phyloP scores from a whole-genome alignment of 805 yeast genomes.

The Barnettozyma californica region DNA sequence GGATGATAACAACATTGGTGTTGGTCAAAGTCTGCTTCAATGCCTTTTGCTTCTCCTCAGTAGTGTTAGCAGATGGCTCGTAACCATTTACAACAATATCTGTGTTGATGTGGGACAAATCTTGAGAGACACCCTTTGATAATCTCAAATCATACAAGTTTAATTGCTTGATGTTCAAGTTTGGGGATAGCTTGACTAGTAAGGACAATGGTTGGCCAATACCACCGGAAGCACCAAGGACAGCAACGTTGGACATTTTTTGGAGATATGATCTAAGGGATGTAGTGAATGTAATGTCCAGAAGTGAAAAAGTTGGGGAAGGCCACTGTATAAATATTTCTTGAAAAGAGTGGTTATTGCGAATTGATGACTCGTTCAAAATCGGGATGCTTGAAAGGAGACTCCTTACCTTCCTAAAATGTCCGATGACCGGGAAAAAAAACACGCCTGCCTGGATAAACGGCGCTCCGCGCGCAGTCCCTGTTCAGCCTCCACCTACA shows the following conservation, averaged over 20 bases:
- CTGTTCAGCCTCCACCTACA: not conserved
- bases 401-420: not conserved
- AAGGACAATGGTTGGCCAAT: conserved; percentile 91
- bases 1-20: conserved; percentile 47
- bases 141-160: conserved; percentile 82
- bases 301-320: conserved; percentile 2
- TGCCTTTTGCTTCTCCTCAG: conserved; percentile 41
- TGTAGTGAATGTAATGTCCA: not conserved
- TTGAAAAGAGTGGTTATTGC: not conserved
- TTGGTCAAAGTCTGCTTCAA: conserved; percentile 28
- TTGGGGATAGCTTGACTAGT: conserved; percentile 62
- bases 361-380: not conserved
- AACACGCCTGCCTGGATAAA: not conserved
- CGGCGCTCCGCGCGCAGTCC: not conserved
- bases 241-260: conserved; percentile 58
- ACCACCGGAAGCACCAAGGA: conserved; percentile 91
- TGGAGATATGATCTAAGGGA: not conserved
- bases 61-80: conserved; percentile 55
- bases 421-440: not conserved
- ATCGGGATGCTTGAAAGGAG: not conserved
- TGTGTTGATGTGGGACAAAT: conserved; percentile 77
- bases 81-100: conserved; percentile 53
- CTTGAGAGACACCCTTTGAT: conserved; percentile 85
- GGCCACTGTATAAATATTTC: not conserved
- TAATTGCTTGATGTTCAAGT: conserved; percentile 47